Percentiles rank a stretch among this genome's conserved stretches.
Conservation (phyloP, 176 grass and related monocot species). For the Lolium perenne region DNA sequence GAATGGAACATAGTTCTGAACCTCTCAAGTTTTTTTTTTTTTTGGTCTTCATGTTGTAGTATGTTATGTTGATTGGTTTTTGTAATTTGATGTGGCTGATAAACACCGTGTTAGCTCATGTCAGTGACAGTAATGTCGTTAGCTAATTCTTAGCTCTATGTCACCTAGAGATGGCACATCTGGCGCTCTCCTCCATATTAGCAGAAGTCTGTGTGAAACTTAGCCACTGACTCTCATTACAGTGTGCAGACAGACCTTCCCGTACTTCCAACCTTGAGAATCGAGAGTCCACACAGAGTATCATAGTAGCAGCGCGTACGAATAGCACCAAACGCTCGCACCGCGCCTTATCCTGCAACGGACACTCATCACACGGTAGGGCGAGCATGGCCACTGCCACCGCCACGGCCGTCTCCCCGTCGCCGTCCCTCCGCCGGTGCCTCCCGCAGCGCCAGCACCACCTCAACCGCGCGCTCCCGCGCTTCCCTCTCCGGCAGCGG, state of each 20-base stretch:
- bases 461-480: background rate
- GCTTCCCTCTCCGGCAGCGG: background rate
- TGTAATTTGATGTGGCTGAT: background rate
- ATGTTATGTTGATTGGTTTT: background rate
- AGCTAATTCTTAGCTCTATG: too few species aligned
- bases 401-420: background rate
- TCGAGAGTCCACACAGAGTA: background rate
- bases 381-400: slow-evolving; percentile 29
- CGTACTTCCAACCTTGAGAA: too few species aligned
- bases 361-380: background rate
- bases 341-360: slow-evolving; percentile 40
- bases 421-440: background rate
- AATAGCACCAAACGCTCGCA: background rate
- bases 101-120: background rate
- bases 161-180: too few species aligned
- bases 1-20: background rate
- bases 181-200: too few species aligned
- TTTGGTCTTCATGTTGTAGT: background rate
- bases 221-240: too few species aligned
- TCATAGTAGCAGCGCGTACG: too few species aligned
- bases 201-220: too few species aligned
- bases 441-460: background rate
- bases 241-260: too few species aligned
- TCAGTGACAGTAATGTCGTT: background rate
- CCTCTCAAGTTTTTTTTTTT: background rate